Evolutionary conservation across 306 rosid genomes (phyloP).

Genomic region (Luffa acutangula): DNA sequence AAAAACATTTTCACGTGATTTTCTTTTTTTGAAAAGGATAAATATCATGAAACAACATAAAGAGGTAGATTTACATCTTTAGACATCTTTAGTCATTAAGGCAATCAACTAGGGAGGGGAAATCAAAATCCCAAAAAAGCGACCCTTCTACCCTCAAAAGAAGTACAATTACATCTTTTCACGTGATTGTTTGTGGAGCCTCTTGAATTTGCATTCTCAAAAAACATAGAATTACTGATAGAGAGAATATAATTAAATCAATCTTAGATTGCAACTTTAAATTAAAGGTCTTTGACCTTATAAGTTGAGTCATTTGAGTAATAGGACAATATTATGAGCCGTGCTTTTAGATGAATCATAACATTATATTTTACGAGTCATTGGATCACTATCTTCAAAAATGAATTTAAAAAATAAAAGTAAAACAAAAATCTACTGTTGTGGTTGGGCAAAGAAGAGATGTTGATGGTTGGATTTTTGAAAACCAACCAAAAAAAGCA

Average conservation of each 20-base stretch:
- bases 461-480: not conserved
- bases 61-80: too few species aligned
- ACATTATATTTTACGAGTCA: not conserved
- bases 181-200: not conserved
- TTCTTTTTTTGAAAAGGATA: too few species aligned
- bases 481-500: conserved; percentile 1
- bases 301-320: not conserved
- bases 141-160: too few species aligned
- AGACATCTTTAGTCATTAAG: too few species aligned
- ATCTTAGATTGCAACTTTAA: not conserved
- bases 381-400: not conserved
- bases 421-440: not conserved
- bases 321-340: too few species aligned
- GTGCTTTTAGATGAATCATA: not conserved
- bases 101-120: too few species aligned
- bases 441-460: not conserved
- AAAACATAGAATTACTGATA: not conserved
- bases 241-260: too few species aligned
- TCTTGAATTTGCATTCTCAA: too few species aligned
- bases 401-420: not conserved
- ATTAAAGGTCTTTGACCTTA: not conserved
- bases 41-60: too few species aligned
- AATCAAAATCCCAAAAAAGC: too few species aligned
- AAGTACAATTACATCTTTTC: too few species aligned
- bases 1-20: too few species aligned